Conservation (phyloP, 2,329 filamentous ascomycete genomes). For the Aspergillus candidus region DNA sequence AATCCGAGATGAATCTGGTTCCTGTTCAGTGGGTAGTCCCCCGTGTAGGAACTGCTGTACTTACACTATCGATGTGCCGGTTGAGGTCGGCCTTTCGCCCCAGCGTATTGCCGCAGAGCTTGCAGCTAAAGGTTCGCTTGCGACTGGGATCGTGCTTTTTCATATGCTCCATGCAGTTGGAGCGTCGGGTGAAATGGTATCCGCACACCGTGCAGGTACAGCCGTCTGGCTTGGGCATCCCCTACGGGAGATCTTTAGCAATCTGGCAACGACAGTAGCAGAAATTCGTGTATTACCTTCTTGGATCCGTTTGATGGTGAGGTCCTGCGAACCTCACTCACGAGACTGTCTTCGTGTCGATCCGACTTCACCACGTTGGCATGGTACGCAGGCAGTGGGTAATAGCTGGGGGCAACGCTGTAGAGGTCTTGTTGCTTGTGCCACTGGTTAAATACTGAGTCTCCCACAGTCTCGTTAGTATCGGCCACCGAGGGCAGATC, state of each 20-base stretch:
- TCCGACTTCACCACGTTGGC: constrained; percentile 2
- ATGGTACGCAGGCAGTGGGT: background rate
- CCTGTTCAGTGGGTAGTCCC: constrained; percentile 42
- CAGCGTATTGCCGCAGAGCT: constrained; percentile 67
- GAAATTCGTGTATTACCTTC: constrained; percentile 7
- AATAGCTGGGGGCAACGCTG: background rate
- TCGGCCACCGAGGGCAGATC: constrained; percentile 8
- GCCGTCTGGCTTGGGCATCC: constrained; percentile 48
- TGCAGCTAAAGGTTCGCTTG: constrained; percentile 65
- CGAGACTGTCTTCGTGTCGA: background rate
- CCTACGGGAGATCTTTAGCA: constrained; percentile 9
- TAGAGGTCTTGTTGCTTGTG: background rate
- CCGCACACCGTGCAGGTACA: constrained; percentile 71
- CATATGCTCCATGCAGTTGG: constrained; percentile 83
- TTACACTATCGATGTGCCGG: constrained; percentile 50
- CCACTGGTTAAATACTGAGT: constrained; percentile 1
- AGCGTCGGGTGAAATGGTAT: constrained; percentile 73
- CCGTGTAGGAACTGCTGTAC: constrained; percentile 16
- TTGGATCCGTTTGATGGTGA: constrained; percentile 1
- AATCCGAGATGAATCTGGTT: constrained; percentile 65
- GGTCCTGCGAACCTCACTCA: background rate
- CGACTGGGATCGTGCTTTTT: constrained; percentile 73
- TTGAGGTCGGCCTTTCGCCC: constrained; percentile 74
- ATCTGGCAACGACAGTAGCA: constrained; percentile 4
- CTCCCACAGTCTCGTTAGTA: background rate